Base-by-base conservation (phyloP, 345 rosid species). In the Microthlaspi erraticum region DNA sequence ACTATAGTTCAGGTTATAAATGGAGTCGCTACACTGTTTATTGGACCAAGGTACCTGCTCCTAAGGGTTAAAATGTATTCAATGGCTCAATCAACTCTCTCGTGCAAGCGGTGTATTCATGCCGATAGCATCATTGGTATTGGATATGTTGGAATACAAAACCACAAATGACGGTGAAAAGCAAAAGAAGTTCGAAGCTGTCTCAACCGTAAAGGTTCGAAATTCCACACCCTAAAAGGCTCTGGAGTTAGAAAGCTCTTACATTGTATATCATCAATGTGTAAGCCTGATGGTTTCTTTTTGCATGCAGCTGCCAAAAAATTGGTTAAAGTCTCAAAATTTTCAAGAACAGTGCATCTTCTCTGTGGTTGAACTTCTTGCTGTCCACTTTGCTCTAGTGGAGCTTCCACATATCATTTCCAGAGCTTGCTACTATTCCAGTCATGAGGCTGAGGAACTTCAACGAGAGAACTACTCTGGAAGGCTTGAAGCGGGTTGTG, bases 341-440 rank as follows among this genome's bases (percentile, higher is more conserved):
- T 94, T 94, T 75, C 92, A 83, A 71, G 93, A 86, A 58, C 86
- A 74, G 42, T 87, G 97, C 64, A 77, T 94, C 34, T 61, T 48
- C 45, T 82, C 91, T 36, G 80, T 84, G 76, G 66, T 89, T 80
- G 92, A 89, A 82, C 78, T 94, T 45, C 90, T 94, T 52, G 84
- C 87, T 7, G 73, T 26, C 33, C 99, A 94, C 82, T 91, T 91
- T 76, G 79, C 87, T 75, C 90, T n/a, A 84, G 46, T 91, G 96
- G 99, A 87, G 99, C 76, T 80, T 80, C 66, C 89, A 91, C 80
- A 86, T 94, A 71, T 86, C 98, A 16, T 89, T 94, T 66, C 99
- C 98, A 7, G 99, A 94, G 77, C 80, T 91, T 72, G 92, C 96
- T 46, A 88, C 96, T 11, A 72, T 92, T 42, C 87, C 99, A 14